Conservation (phyloP, 2,329 filamentous ascomycete genomes). For the Paecilomyces formosus region DNA sequence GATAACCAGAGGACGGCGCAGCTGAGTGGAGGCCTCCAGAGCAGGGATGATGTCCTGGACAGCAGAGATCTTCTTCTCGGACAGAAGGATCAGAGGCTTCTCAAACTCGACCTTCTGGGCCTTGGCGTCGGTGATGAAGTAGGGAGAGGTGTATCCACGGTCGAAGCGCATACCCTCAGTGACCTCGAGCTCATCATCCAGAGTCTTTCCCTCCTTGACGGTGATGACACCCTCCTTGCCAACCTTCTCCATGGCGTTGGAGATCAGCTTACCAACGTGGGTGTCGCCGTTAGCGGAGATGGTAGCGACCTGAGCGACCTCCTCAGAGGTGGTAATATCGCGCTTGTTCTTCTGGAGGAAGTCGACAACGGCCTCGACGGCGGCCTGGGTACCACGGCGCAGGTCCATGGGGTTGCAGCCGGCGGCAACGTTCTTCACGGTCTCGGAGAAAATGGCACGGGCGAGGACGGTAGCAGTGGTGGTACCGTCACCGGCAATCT, state of each 20-base stretch:
- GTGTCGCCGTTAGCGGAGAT: constrained; percentile 96
- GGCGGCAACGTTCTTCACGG: constrained; percentile 98
- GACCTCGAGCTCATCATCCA: constrained; percentile 94
- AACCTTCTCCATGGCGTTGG: constrained; percentile 99
- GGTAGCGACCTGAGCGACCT: constrained; percentile 96
- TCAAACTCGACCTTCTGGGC: constrained; percentile 98
- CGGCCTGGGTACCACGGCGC: constrained; percentile 91
- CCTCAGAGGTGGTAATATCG: constrained; percentile 93
- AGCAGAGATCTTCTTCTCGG: constrained; percentile 99
- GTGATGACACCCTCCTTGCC: constrained; percentile 99
- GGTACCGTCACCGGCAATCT: constrained; percentile 96
- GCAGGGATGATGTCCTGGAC: constrained; percentile 98
- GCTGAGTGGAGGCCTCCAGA: constrained; percentile 92
- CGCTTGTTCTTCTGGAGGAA: constrained; percentile 94
- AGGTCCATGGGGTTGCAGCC: constrained; percentile 99
- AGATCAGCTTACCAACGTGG: constrained; percentile 91
- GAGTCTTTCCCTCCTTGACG: constrained; percentile 99
- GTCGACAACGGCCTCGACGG: constrained; percentile 88
- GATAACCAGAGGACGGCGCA: constrained; percentile 92
- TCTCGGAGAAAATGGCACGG: constrained; percentile 98
- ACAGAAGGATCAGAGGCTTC: constrained; percentile 96
- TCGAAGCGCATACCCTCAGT: constrained; percentile 99
- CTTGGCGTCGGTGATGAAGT: constrained; percentile 99
- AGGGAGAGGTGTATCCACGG: constrained; percentile 95
- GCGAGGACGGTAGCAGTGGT: constrained; percentile 96